Conservation (phyloP, 2,329 filamentous ascomycete species). For the Neoscytalidium dimidiatum region DNA sequence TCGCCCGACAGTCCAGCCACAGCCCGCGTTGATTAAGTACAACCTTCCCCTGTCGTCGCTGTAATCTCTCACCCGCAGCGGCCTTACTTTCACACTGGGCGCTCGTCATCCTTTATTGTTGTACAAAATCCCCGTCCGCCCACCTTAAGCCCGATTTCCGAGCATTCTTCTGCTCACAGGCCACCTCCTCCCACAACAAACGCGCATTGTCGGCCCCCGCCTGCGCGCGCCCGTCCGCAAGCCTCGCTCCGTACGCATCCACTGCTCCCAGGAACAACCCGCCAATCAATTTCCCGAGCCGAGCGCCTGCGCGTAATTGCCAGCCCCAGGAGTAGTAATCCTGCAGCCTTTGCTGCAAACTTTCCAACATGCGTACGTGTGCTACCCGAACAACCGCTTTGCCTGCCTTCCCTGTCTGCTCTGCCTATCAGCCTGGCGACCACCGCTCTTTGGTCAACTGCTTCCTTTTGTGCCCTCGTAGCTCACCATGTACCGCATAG, state of each 20-base stretch:
- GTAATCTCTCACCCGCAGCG: background rate
- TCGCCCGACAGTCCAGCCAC: slow-evolving; percentile 3
- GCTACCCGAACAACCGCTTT: background rate
- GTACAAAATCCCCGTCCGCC: slow-evolving; percentile 1
- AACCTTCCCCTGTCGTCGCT: background rate
- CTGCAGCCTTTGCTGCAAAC: background rate
- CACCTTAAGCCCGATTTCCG: background rate
- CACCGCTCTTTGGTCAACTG: background rate
- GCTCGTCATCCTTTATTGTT: background rate
- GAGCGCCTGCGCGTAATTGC: background rate
- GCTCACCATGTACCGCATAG: slow-evolving; percentile 26
- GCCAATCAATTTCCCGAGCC: slow-evolving; percentile 9
- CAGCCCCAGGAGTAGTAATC: slow-evolving; percentile 1
- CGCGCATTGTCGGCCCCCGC: slow-evolving; percentile 13
- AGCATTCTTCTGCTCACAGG: slow-evolving; percentile 7
- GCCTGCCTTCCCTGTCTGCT: background rate
- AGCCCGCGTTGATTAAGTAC: background rate
- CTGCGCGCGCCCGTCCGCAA: background rate
- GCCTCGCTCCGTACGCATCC: background rate
- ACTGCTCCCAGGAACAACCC: background rate
- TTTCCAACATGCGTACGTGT: slow-evolving; percentile 13
- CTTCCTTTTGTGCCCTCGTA: background rate
- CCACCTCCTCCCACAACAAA: slow-evolving; percentile 11
- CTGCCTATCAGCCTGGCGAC: background rate
- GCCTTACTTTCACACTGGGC: background rate